A percentile compares a stretch with the other conserved stretches of the same genome.
These are phyloP conservation scores for Kwoniella dendrophila DNA, from an alignment of 768 basidiomycete species.

Conservation along the genomic window DNA sequence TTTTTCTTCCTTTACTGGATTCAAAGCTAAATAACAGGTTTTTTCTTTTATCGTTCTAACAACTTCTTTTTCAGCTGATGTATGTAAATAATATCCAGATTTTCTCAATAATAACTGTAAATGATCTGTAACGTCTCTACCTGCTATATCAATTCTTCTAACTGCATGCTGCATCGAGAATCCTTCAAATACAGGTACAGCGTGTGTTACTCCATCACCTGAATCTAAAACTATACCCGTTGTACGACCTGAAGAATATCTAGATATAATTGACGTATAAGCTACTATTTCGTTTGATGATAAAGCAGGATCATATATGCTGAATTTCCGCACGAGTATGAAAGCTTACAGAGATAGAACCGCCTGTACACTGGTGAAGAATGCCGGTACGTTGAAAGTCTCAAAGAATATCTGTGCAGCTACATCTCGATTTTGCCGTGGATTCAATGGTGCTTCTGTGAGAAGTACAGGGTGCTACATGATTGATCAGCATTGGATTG, in stretches of 20 bases:
- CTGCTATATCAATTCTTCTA: conserved; percentile 91
- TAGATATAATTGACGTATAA: too few relatives aligned
- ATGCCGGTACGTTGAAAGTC: conserved; percentile 97
- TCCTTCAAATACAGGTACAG: conserved; percentile 97
- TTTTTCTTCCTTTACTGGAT: conserved; percentile 94
- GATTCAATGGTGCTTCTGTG: conserved; percentile 97
- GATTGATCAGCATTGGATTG: conserved; percentile 15
- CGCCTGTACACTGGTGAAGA: conserved; percentile 95
- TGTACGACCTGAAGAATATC: conserved; percentile 96
- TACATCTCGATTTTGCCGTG: conserved; percentile 90
- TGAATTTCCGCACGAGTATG: neutral
- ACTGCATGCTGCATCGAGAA: conserved; percentile 99
- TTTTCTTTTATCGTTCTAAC: conserved; percentile 98
- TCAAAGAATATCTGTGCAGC: conserved; percentile 99
- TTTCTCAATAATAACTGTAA: conserved; percentile 92
- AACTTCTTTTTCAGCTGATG: conserved; percentile 94
- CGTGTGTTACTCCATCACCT: conserved; percentile 97
- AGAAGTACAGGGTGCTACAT: conserved; percentile 90
- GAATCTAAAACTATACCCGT: conserved; percentile 99
- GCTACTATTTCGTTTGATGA: too few relatives aligned
- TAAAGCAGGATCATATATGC: too few relatives aligned
- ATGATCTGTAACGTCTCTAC: conserved; percentile 94
- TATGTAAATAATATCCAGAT: conserved; percentile 90
- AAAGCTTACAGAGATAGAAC: conserved; percentile 85
- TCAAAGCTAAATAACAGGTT: conserved; percentile 90